A percentile compares a stretch with the other conserved stretches of the same genome.
Evolutionary conservation across 345 rosid species (phyloP).

Genomic region (Noccaea caerulescens): DNA sequence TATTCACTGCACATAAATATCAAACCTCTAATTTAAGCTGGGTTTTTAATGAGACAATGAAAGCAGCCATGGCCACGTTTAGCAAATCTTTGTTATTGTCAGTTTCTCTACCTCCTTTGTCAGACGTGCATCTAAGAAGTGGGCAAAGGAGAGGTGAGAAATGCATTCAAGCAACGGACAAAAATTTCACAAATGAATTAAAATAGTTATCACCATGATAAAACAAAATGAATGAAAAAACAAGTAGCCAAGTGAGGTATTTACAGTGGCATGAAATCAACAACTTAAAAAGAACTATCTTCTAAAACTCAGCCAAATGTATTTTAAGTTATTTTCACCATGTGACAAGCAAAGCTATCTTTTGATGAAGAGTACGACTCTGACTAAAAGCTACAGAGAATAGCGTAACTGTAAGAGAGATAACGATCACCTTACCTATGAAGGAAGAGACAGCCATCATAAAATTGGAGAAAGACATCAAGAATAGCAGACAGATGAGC

Average conservation of each 20-base stretch:
- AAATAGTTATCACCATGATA: neutral
- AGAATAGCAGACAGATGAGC: constrained; percentile 55
- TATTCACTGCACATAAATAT: constrained; percentile 24
- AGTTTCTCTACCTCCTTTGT: constrained; percentile 50
- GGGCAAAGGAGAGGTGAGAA: constrained; percentile 32
- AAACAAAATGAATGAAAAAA: neutral
- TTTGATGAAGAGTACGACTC: constrained; percentile 6
- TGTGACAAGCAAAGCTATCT: constrained; percentile 16
- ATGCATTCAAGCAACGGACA: constrained; percentile 26
- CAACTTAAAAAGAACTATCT: constrained; percentile 4
- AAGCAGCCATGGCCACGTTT: constrained; percentile 68
- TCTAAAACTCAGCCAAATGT: constrained; percentile 22
- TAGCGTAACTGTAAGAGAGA: constrained; percentile 26
- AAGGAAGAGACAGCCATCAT: constrained; percentile 52
- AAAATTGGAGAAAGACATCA: constrained; percentile 60
- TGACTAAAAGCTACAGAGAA: constrained; percentile 14
- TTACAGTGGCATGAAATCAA: constrained; percentile 19
- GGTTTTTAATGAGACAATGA: constrained; percentile 63
- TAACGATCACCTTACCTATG: constrained; percentile 55
- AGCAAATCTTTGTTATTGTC: constrained; percentile 57
- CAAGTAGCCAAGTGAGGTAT: neutral
- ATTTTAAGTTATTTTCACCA: neutral
- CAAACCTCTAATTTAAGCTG: constrained; percentile 63
- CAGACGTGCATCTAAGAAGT: constrained; percentile 50
- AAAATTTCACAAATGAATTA: constrained; percentile 24